phyloP scores from a whole-genome alignment of 1,284 basidiomycete genomes.

The Austroboletus niveus region DNA sequence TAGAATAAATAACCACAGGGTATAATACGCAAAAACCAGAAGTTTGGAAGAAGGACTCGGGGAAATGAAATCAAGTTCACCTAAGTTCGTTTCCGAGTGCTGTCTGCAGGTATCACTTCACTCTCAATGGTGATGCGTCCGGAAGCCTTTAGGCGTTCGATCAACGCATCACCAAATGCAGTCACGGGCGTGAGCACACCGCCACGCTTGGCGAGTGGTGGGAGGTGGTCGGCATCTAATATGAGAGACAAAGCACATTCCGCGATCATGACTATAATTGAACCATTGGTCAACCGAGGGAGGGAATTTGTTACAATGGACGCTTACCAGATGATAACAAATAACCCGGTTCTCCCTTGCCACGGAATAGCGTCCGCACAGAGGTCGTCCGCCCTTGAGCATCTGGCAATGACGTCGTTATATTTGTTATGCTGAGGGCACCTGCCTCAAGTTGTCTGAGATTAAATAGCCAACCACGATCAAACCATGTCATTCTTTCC shows the following conservation, averaged over 20 bases:
- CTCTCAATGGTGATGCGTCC: slow-evolving; percentile 57
- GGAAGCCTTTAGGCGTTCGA: slow-evolving; percentile 59
- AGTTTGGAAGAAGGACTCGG: not conserved
- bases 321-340: slow-evolving; percentile 58
- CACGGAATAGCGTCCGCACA: slow-evolving; percentile 58
- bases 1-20: slow-evolving; percentile 2
- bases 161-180: slow-evolving; percentile 71
- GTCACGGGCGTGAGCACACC: slow-evolving; percentile 79
- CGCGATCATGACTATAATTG: slow-evolving; percentile 61
- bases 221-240: slow-evolving; percentile 49
- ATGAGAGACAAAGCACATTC: slow-evolving; percentile 74
- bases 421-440: slow-evolving; percentile 54
- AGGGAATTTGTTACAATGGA: not conserved
- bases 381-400: slow-evolving; percentile 46
- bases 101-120: slow-evolving; percentile 34
- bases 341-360: slow-evolving; percentile 82
- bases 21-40: not conserved
- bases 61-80: not conserved
- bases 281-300: slow-evolving; percentile 5
- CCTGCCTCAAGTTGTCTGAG: slow-evolving; percentile 58
- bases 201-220: slow-evolving; percentile 57
- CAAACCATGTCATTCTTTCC: slow-evolving; percentile 1
- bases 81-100: slow-evolving; percentile 15
- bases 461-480: slow-evolving; percentile 4
- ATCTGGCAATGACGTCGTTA: slow-evolving; percentile 46